A percentile compares a stretch with the other conserved stretches of the same genome.
Evolutionary conservation across 2,329 filamentous ascomycete genomes (phyloP).

Genomic region (Fusarium equiseti): DNA sequence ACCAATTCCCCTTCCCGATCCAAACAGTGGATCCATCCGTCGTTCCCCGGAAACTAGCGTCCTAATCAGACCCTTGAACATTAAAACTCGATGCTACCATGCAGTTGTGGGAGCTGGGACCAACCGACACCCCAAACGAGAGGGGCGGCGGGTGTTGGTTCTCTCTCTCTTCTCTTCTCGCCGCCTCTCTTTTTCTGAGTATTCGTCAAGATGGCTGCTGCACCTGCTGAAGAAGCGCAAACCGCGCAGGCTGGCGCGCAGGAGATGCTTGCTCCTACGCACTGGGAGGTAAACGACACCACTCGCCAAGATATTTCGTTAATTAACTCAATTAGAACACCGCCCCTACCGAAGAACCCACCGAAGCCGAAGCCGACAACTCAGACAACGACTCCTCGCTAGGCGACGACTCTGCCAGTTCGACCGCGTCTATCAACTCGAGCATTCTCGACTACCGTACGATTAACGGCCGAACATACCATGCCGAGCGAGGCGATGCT

Average conservation of each 20-base stretch:
- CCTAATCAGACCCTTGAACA: constrained; percentile 1
- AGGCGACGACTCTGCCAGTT: constrained; percentile 26
- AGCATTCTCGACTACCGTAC: constrained; percentile 39
- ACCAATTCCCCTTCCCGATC: background rate
- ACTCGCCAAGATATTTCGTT: no score
- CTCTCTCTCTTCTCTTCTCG: background rate
- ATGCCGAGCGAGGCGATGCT: constrained; percentile 36
- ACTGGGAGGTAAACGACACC: constrained; percentile 30
- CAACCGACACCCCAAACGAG: constrained; percentile 2
- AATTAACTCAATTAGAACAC: constrained; percentile 13
- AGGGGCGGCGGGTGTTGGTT: background rate
- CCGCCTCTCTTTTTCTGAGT: background rate
- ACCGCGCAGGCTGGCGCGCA: background rate
- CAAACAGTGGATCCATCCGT: constrained; percentile 3
- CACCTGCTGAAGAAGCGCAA: background rate
- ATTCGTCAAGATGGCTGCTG: constrained; percentile 9
- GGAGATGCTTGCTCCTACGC: constrained; percentile 33
- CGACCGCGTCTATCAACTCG: constrained; percentile 35
- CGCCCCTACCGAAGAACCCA: background rate
- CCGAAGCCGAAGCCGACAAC: background rate
- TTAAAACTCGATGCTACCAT: background rate
- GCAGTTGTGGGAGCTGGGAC: constrained; percentile 15
- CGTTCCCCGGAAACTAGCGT: constrained; percentile 20
- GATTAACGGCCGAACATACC: constrained; percentile 40
- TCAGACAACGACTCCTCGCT: constrained; percentile 30